Conservation (phyloP, 108 stramenopile species). For the Cyclotella atomus region DNA sequence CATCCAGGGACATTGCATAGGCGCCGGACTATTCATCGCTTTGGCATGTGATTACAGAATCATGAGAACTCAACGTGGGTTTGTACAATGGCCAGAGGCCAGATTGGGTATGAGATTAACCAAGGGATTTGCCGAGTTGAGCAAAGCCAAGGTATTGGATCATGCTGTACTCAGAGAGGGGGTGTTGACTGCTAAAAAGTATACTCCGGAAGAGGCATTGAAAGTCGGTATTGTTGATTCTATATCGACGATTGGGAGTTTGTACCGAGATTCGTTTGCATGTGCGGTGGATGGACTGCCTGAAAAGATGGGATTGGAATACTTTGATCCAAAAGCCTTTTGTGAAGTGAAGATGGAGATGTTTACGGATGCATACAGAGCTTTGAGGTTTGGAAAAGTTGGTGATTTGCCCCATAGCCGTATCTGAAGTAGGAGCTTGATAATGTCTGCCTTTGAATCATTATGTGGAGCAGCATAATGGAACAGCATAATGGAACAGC, state of each 20-base stretch:
- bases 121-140: conserved; percentile 67
- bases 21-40: conserved; percentile 66
- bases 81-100: conserved; percentile 64
- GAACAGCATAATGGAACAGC: no score
- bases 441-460: conserved; percentile 1
- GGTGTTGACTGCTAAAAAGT: conserved; percentile 52
- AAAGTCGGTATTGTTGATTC: conserved; percentile 48
- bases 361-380: conserved; percentile 58
- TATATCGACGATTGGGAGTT: conserved; percentile 33
- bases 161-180: conserved; percentile 46
- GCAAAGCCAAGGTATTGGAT: conserved; percentile 61
- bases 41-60: conserved; percentile 69
- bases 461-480: neutral
- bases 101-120: conserved; percentile 63
- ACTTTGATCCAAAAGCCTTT: conserved; percentile 54
- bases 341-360: conserved; percentile 59
- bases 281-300: conserved; percentile 51
- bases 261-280: conserved; percentile 31
- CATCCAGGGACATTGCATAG: conserved; percentile 74
- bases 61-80: conserved; percentile 64
- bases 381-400: conserved; percentile 50
- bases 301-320: conserved; percentile 33
- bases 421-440: conserved; percentile 36
- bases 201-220: conserved; percentile 43
- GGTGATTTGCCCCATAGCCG: conserved; percentile 47